Base-by-base conservation (phyloP, 352 stramenopile genomes). In the Lagenidium giganteum region DNA sequence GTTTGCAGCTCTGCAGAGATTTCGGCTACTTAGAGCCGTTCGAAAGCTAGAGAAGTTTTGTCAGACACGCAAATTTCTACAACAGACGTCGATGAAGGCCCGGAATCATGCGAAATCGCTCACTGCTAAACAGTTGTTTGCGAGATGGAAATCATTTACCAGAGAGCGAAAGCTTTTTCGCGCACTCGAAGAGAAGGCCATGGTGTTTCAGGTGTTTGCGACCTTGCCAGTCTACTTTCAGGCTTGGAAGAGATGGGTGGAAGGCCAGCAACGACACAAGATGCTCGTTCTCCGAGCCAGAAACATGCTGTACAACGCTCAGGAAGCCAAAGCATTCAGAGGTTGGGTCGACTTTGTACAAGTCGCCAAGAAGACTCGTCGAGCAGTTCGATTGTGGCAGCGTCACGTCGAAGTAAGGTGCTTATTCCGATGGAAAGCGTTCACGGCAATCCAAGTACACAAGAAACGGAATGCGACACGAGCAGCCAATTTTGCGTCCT, bases 171-270 rank as follows among this genome's bases (percentile, higher is more conserved):
- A 22, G 4, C 40, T 72, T 3, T 39, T 29, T 3, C 29, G 36
- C 9, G 12, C 38, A 0, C 57, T 80, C 5, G 41, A 54, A 32
- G 31, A 78, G 9, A 74, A 74, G 14, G 72, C 72, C 2, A 4
- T 37, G 8, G 64, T 62, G 0, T 83, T 79, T 28, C 64, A 57
- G 2, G 61, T 67, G 6, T 70, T 77, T n/a, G 58, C 49, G 8
- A 4, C 75, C 1, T 35, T 80, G 1, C 65, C 65, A 0, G 34
- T 43, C 12, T 45, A 53, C 50, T 76, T 82, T 22, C n/a, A 28
- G 2, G 35, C 27, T 0, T 80, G 73, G 73, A 64, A 43, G 27
- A 21, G 22, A 0, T 70, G 51, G 23, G n/a, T 63, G 0, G 5
- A 27, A 0, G 9, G 25, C 3, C 42, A 55, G 20, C 48, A 47